Evolutionary conservation across 805 yeast species (phyloP), one percentile per base, ranked within the genome.

Genomic region (Sungouiozyma ichnusensis): DNA sequence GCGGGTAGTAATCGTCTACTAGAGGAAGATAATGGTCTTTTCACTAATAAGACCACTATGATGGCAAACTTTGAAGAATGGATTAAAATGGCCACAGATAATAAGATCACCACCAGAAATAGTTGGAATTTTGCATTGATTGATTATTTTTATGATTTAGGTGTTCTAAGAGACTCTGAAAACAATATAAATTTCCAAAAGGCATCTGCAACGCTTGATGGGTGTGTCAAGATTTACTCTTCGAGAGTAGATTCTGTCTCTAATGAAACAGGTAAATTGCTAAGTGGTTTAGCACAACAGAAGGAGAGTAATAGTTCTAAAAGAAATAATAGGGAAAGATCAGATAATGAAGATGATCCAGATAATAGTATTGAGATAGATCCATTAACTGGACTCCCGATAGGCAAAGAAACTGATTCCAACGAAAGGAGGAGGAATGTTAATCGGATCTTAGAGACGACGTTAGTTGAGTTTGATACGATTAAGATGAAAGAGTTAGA

Each of bases 211-310:
- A 85, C 97, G 1, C 66, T 90, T 17, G 97, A 88, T 54, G 97
- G 97, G 0, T 88, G 97, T 67, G 90, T 88, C 29, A 87, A 87
- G 64, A 85, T 90, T 41, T 90, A 90, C 58, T 77, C 88, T 11
- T 83, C 94, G 14, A 74, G 97, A 52, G 87, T 90, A 17, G 97
- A 88, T 54, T 82, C 95, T 0, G 94, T 86, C 0, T 94, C 88
- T 4, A 79, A 82, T 7, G 97, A 88, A 53, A 87, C 97, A 0
- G 94, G 95, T 2, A 77, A 79, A 52, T 67, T 90, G 43, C 63
- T 87, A 31, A 81, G 84, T 60, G 94, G 95, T 3, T 63, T 85
- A 43, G 78, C 87, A 2, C 65, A 70, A 5, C 64, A 69, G 37
- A 63, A 63, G 18, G 49, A 49, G 13, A 48, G 44, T 20, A 55